phyloP scores from a whole-genome alignment of 306 rosid genomes.

The Gastrolobium villosum region DNA sequence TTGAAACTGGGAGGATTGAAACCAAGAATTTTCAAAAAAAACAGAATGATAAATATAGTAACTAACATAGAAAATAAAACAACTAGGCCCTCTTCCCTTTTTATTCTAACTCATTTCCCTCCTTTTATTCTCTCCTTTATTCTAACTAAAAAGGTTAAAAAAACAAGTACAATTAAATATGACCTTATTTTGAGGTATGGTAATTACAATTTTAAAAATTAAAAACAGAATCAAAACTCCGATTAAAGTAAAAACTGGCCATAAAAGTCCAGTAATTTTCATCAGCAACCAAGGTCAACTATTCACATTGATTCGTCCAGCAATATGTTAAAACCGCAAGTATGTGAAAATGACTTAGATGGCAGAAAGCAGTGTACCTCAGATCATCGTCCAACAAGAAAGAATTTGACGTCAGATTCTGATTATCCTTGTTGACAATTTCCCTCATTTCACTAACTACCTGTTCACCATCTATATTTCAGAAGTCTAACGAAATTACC shows the following conservation, averaged over 20 bases:
- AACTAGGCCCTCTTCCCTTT: background rate
- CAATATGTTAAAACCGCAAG: conserved; percentile 34
- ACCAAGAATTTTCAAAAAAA: background rate
- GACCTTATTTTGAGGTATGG: background rate
- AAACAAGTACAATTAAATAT: background rate
- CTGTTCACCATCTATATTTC: conserved; percentile 60
- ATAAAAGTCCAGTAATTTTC: background rate
- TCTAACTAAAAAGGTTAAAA: background rate
- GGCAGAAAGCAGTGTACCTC: conserved; percentile 65
- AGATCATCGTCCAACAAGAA: conserved; percentile 97
- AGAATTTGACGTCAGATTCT: conserved; percentile 91
- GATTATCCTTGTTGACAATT: conserved; percentile 86
- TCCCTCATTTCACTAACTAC: conserved; percentile 99
- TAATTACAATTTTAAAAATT: background rate
- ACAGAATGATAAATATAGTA: background rate
- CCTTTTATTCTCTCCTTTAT: background rate
- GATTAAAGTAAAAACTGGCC: background rate
- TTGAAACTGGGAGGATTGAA: background rate
- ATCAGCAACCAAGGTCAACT: conserved; percentile 10
- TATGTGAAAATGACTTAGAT: conserved; percentile 6
- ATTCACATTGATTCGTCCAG: conserved; percentile 30
- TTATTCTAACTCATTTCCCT: background rate
- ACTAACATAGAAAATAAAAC: too few relatives aligned
- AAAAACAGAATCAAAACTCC: background rate
- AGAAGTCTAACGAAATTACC: conserved; percentile 27